Evolutionary conservation across 1,139 yeast genomes (phyloP), one percentile per base, ranked within the genome.

Genomic region (Kodamaea alishanica): DNA sequence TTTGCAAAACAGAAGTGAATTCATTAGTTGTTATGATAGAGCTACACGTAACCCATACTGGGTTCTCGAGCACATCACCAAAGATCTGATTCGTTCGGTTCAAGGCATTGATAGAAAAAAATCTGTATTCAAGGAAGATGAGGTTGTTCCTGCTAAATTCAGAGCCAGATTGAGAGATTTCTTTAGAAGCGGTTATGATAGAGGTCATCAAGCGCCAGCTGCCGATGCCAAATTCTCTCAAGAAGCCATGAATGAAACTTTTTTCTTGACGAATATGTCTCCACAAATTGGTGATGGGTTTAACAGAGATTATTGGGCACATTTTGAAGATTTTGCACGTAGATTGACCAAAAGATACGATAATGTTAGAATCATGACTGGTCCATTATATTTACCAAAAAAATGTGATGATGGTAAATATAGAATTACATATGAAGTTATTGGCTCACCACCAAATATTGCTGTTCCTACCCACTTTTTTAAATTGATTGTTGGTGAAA

Each of bases 201-300:
- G 98, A 48, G 99, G 99, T 3, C 99, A 92, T 61, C 87, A 86
- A 55, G 97, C 96, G 0, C 97, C 99, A 2, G 98, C 98, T 5
- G 98, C 98, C 0, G 87, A 92, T 60, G 97, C 97, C 28, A 89
- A 88, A 58, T 92, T 77, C 63, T 78, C 80, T 27, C 98, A 92
- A 60, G 54, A 62, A 20, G 97, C 97, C 8, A 90, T 94, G 97
- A 84, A 92, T 59, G 96, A 90, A 60, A 94, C 98, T 0, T 92
- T 92, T 53, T 79, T 71, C 49, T 68, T 94, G 52, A 81, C 96
- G 15, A 92, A 92, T 60, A 92, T 92, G 73, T 79, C 95, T 8
- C 99, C 99, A 1, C 99, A 92, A 61, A 96, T 92, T 2, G 98
- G 98, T 6, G 96, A 85, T 5, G 98, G 98, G 0, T 92, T 92